Base-by-base conservation (phyloP, 805 yeast genomes). In the Barnettozyma sucrosica region DNA sequence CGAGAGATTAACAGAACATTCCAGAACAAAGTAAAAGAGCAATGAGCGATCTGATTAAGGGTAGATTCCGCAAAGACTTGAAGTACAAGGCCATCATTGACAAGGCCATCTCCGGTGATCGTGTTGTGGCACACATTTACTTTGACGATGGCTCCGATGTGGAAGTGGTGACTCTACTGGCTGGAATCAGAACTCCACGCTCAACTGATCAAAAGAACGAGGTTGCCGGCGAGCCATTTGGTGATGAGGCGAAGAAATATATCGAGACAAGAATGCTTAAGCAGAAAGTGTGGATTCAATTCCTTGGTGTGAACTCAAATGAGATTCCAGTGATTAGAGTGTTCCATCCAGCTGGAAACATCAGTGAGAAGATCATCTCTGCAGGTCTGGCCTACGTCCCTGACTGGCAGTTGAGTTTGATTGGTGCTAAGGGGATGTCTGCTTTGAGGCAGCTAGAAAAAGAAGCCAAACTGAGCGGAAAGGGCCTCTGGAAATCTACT, bases 111-210 rank as follows among this genome's bases (percentile, higher is more conserved):
- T 70, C 82, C 52, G 96, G 96, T 43, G 96, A 88, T 66, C 70
- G 95, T 42, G 64, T 87, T n/a, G 68, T 83, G 34, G 76, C 79
- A 11, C 76, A 95, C 36, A 53, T 80, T 46, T 57, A 77, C 42
- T 66, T 78, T 26, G 70, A 68, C 49, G 66, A 70, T 42, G 65
- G 66, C n/a, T 64, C 65, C 36, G 93, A 85, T 50, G 76, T 74
- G 37, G 73, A 77, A 25, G 69, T 80, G 25, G 81, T 83, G 10
- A 75, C 83, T 26, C 62, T 83, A 36, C 66, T 88, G 52, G 93
- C 93, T 2, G 96, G 96, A 41, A 67, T 85, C 50, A 77, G 78
- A 55, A 63, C 82, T 21, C 95, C 95, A 45, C 72, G 95, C 62
- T 77, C 89, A 2, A 79, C 81, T 5, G 70, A 66, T 41, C 59